phyloP scores from a whole-genome alignment of 1,139 yeast species.

The Sugiyamaella pinicola region DNA sequence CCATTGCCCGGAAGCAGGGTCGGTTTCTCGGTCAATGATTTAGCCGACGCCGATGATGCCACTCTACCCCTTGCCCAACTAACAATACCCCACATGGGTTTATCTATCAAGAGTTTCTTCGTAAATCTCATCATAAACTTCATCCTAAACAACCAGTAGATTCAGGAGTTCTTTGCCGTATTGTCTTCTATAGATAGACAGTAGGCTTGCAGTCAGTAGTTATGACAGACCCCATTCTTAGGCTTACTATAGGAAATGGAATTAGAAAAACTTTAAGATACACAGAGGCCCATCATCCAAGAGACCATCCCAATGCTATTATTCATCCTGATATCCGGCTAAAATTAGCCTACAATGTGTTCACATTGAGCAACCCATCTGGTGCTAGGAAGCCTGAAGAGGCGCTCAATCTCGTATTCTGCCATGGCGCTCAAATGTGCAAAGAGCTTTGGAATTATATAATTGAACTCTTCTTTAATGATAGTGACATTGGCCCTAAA shows the following conservation, averaged over 20 bases:
- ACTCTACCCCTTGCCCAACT: not conserved
- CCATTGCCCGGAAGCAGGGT: no score
- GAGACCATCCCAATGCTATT: slow-evolving; percentile 30
- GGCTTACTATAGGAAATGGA: slow-evolving; percentile 15
- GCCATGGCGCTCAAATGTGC: slow-evolving; percentile 73
- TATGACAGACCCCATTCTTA: not conserved
- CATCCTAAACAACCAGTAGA: no score
- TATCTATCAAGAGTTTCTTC: not conserved
- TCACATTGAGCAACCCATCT: slow-evolving; percentile 11
- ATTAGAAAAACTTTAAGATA: slow-evolving; percentile 2
- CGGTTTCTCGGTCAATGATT: not conserved
- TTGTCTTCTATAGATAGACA: not conserved
- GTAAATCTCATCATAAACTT: not conserved
- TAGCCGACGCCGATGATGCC: slow-evolving; percentile 1
- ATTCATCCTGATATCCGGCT: slow-evolving; percentile 30
- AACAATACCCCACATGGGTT: not conserved
- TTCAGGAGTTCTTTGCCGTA: not conserved
- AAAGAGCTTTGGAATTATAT: slow-evolving; percentile 65
- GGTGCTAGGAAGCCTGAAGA: slow-evolving; percentile 23
- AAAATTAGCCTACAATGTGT: slow-evolving; percentile 33
- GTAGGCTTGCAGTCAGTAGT: not conserved
- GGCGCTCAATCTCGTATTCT: slow-evolving; percentile 56
- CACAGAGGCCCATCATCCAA: slow-evolving; percentile 33
- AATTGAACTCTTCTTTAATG: slow-evolving; percentile 48
- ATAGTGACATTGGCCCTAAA: slow-evolving; percentile 31